Evolutionary conservation across 345 rosid species (phyloP), one percentile per base, ranked within the genome.

Genomic region (Gossypium mustelinum): DNA sequence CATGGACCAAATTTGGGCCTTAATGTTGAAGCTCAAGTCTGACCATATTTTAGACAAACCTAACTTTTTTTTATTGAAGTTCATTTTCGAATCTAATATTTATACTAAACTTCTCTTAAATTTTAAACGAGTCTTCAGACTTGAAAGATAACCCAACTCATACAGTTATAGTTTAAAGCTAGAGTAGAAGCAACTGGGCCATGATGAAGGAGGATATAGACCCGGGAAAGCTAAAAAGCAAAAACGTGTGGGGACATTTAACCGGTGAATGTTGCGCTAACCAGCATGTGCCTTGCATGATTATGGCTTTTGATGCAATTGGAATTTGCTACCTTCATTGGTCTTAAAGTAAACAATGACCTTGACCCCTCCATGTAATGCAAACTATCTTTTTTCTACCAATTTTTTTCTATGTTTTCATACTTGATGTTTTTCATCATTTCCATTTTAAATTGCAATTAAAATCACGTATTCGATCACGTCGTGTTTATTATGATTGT

Each of bases 241-340:
- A 75, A 70, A 75, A 17, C 79, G 83, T 20, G 85, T 80, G 85
- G 85, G 83, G 5, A 81, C 82, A 27, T 63, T 27, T 34, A 34
- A 52, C 18, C 13, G 43, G 74, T 29, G 81, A 77, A 73, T 69
- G 61, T 75, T 18, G 12, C 12, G 41, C 67, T 4, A 45, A 54
- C 45, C 27, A 68, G 78, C 83, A 80, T 80, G 86, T 83, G 79
- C 67, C 57, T 0, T 18, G 62, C 81, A 77, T 77, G 44, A 79
- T 66, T 67, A 77, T 72, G 18, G 52, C 50, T 60, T 65, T 12
- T 73, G 68, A 45, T 48, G 71, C 73, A 34, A 34, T 34, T 34
- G 41, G 41, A 34, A 5, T 34, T 34, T 34, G 41, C 41, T 34
- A 34, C 41, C 41, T 34, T 16, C 18, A n/a, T 55, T 64, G 70